Evolutionary conservation across 768 basidiomycete species (phyloP).

Genomic region (Austroboletus festivus): DNA sequence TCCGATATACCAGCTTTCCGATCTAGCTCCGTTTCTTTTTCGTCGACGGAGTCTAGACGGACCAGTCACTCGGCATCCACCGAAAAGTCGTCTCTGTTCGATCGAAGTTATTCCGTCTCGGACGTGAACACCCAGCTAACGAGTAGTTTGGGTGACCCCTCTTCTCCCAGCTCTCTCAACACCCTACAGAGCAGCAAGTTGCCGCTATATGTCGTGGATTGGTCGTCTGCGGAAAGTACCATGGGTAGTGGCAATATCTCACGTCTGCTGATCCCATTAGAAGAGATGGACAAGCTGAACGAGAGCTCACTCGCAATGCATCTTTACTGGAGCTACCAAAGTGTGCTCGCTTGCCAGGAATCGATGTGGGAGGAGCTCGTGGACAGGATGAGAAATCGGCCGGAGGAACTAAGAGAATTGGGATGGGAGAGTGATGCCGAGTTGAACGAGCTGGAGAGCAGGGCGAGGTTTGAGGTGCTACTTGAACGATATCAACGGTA

Average conservation of each 20-base stretch:
- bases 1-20: conserved; percentile 26
- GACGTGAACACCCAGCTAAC: conserved; percentile 24
- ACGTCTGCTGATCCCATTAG: conserved; percentile 37
- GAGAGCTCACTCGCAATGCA: conserved; percentile 71
- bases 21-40: conserved; percentile 51
- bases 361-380: conserved; percentile 76
- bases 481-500: conserved; percentile 57
- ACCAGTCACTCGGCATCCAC: conserved; percentile 35
- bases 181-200: conserved; percentile 12
- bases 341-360: conserved; percentile 64
- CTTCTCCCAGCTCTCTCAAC: conserved; percentile 18
- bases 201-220: conserved; percentile 45
- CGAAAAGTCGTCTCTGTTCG: conserved; percentile 30
- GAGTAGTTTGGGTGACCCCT: conserved; percentile 15
- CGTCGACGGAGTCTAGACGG: conserved; percentile 41
- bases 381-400: conserved; percentile 56
- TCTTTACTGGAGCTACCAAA: conserved; percentile 59
- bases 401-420: conserved; percentile 48
- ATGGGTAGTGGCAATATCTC: conserved; percentile 31
- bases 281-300: conserved; percentile 44
- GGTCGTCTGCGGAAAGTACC: conserved; percentile 44
- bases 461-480: conserved; percentile 57
- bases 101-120: conserved; percentile 27
- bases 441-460: conserved; percentile 51
- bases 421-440: conserved; percentile 75